Evolutionary conservation across 106 monocot genomes (phyloP), one percentile per base, ranked within the genome.

Genomic region (Platanthera zijinensis): DNA sequence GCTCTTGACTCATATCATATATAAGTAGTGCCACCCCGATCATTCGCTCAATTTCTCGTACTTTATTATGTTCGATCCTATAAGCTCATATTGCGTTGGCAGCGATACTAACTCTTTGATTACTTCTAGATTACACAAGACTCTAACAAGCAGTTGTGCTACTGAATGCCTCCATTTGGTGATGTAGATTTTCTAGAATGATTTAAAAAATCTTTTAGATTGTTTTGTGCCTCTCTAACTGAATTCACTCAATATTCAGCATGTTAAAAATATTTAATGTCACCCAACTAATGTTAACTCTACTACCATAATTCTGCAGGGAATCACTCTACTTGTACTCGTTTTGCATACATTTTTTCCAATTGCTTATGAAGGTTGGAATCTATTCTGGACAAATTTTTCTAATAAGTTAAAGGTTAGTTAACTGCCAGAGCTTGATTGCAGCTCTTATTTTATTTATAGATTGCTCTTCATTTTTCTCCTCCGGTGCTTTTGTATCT

Each of bases 391-490:
- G 97, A 97, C 85, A 82, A 89, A 69, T 64, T 54, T 51, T 75
- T 84, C 83, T 22, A 93, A 94, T 72, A 89, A 86, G 79, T 68
- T 97, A 57, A 91, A 97, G 94, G 93, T 91, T 47, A 30, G 78
- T 77, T n/a, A 59, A 57, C 2, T 17, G 57, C 5, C 13, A 15
- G 57, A 57, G 13, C 5, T 59, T 59, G 59, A 19, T 59, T 59
- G 59, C 59, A 59, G 6, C 59, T 19, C 18, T 59, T 59, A 4
- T 59, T 59, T 59, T 59, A 47, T 5, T 67, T 17, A 47, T 70
- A 48, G 17, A 47, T 48, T 67, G 9, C 30, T 10, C 67, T 67
- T 53, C 11, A 10, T 39, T 67, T 39, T 39, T 32, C 39, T 32
- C 3, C 32, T 67, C 17, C 48, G 17, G 5, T 48, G 67, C 70